A percentile compares a stretch with the other conserved stretches of the same genome.
Conservation (phyloP, 768 basidiomycete species). For the Suillus tomentosus region DNA sequence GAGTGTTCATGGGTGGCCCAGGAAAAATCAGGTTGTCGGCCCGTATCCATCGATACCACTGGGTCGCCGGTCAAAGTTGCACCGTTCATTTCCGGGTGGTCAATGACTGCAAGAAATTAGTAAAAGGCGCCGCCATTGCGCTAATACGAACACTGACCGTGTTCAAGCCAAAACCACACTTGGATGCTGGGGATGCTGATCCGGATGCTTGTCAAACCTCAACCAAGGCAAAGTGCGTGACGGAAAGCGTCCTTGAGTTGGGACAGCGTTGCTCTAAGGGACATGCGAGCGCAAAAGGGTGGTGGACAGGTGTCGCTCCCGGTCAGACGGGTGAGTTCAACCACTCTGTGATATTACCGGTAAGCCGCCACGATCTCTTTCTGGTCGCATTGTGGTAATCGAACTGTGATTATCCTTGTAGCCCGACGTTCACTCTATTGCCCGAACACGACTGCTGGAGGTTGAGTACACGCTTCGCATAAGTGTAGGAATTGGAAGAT, state of each 20-base stretch:
- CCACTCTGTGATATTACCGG: slow-evolving; percentile 73
- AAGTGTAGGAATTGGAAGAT: slow-evolving; percentile 56
- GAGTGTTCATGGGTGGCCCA: slow-evolving; percentile 61
- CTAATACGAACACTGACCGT: slow-evolving; percentile 67
- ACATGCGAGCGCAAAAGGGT: slow-evolving; percentile 79
- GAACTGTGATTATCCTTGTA: slow-evolving; percentile 28
- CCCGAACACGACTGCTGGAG: slow-evolving; percentile 71
- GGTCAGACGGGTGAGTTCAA: slow-evolving; percentile 63
- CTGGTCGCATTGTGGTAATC: slow-evolving; percentile 11
- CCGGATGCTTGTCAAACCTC: slow-evolving; percentile 64
- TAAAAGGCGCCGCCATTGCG: slow-evolving; percentile 64
- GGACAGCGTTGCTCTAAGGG: slow-evolving; percentile 64
- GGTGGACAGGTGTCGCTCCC: slow-evolving; percentile 83
- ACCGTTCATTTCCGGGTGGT: slow-evolving; percentile 62
- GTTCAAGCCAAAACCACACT: slow-evolving; percentile 55
- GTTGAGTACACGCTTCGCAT: slow-evolving; percentile 74
- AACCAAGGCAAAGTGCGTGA: slow-evolving; percentile 62
- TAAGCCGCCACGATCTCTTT: slow-evolving; percentile 14
- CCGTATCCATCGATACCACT: slow-evolving; percentile 67
- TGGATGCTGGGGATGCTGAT: slow-evolving; percentile 40
- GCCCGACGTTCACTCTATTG: slow-evolving; percentile 70
- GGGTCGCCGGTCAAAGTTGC: slow-evolving; percentile 84
- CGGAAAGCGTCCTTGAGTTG: slow-evolving; percentile 65
- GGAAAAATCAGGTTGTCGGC: slow-evolving; percentile 69
- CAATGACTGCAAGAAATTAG: slow-evolving; percentile 68